Conservation (phyloP, 495 filamentous ascomycete genomes). For the Xylaria grammica region DNA sequence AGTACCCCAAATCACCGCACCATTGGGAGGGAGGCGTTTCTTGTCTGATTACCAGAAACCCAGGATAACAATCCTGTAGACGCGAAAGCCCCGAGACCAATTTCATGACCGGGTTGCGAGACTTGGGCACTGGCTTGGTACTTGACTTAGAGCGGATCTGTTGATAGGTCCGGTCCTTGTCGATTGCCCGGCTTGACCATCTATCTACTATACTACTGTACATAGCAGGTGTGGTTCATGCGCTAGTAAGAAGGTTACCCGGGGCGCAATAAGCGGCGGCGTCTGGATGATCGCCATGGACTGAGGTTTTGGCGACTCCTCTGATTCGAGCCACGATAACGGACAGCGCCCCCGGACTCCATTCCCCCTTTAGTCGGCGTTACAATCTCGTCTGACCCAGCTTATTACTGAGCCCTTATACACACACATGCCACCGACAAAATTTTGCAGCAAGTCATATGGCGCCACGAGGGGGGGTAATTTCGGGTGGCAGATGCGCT, state of each 20-base stretch:
- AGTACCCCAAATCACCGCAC: too few relatives aligned
- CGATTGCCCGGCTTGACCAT: neutral
- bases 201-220: neutral
- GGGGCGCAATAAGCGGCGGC: conserved; percentile 4
- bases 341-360: conserved; percentile 2
- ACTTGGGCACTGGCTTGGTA: too few relatives aligned
- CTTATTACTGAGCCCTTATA: neutral
- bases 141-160: neutral
- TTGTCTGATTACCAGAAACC: neutral
- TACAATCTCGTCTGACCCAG: neutral
- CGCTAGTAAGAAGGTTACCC: neutral
- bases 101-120: too few relatives aligned
- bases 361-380: conserved; percentile 5
- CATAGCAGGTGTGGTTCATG: neutral
- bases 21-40: neutral
- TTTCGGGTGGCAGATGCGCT: neutral
- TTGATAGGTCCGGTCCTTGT: conserved; percentile 5
- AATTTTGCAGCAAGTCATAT: conserved; percentile 4
- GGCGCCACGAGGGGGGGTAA: conserved; percentile 8
- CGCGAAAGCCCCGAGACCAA: neutral
- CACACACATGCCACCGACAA: conserved; percentile 1
- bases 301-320: neutral
- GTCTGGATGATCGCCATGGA: conserved; percentile 8
- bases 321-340: conserved; percentile 19
- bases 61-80: neutral